These are phyloP conservation scores for Ophiocordyceps sinensis DNA, from an alignment of 2,329 filamentous ascomycete genomes.

Conservation along the genomic window DNA sequence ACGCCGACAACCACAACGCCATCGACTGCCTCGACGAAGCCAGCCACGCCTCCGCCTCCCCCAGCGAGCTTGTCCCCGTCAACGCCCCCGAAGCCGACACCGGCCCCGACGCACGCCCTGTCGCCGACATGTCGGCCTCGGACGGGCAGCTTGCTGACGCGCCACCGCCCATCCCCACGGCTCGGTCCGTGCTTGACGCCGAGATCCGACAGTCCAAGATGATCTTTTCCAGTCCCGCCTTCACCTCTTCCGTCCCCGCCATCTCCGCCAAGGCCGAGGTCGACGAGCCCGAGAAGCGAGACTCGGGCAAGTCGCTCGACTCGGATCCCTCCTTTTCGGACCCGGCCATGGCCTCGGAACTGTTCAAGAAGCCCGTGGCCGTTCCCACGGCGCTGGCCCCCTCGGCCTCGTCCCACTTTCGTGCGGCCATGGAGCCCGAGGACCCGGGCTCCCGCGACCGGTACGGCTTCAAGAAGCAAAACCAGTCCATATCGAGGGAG, in stretches of 20 bases:
- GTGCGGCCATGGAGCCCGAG: constrained; percentile 24
- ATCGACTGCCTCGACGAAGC: not conserved
- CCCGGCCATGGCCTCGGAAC: constrained; percentile 4
- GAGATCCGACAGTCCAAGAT: constrained; percentile 25
- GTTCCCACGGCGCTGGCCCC: not conserved
- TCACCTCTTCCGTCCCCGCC: constrained; percentile 24
- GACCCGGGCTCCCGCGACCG: constrained; percentile 51
- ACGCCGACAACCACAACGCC: not conserved
- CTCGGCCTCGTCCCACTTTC: not conserved
- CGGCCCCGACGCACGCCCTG: constrained; percentile 1
- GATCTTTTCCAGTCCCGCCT: constrained; percentile 23
- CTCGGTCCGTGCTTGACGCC: constrained; percentile 18
- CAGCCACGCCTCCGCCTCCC: not conserved
- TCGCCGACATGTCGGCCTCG: constrained; percentile 4
- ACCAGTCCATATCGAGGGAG: constrained; percentile 59
- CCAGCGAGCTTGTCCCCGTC: not conserved
- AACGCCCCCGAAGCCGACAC: not conserved
- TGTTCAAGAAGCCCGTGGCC: constrained; percentile 5
- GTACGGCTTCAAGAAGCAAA: constrained; percentile 86
- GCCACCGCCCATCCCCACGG: constrained; percentile 5
- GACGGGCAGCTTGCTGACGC: constrained; percentile 4
- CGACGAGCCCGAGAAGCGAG: constrained; percentile 25
- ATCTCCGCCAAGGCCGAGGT: constrained; percentile 16
- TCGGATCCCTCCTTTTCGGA: constrained; percentile 14
- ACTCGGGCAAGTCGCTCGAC: constrained; percentile 35